Evolutionary conservation across 208 protist genomes (phyloP).

Genomic region (Phytomonas sp.): DNA sequence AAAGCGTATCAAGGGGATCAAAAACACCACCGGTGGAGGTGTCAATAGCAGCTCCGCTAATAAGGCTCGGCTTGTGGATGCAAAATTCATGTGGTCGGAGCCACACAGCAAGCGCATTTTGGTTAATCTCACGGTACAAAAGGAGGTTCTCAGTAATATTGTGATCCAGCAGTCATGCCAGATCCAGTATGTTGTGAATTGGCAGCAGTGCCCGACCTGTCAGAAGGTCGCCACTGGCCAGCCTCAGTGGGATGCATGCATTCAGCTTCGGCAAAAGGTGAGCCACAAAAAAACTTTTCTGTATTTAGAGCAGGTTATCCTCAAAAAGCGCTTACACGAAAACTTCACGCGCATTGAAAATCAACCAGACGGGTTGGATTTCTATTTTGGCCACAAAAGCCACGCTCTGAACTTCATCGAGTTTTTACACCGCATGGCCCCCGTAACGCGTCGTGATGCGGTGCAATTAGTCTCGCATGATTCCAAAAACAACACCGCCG

Average conservation of each 20-base stretch:
- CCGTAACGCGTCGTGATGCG: slow-evolving; percentile 86
- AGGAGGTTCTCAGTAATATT: slow-evolving; percentile 93
- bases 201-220: slow-evolving; percentile 96
- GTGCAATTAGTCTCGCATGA: slow-evolving; percentile 97
- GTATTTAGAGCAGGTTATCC: slow-evolving; percentile 98
- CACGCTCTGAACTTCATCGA: slow-evolving; percentile 96
- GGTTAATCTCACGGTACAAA: slow-evolving; percentile 98
- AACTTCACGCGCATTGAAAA: slow-evolving; percentile 94
- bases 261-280: slow-evolving; percentile 98
- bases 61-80: slow-evolving; percentile 96
- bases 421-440: slow-evolving; percentile 91
- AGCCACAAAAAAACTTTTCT: slow-evolving; percentile 98
- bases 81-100: slow-evolving; percentile 99
- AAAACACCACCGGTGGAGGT: slow-evolving; percentile 87
- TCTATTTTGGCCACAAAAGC: slow-evolving; percentile 95
- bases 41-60: slow-evolving; percentile 71
- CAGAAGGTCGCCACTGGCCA: slow-evolving; percentile 93
- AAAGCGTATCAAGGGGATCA: slow-evolving; percentile 94
- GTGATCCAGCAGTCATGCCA: slow-evolving; percentile 96
- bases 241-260: slow-evolving; percentile 96
- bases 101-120: slow-evolving; percentile 98
- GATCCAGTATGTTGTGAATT: slow-evolving; percentile 96
- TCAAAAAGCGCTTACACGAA: slow-evolving; percentile 95
- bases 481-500: slow-evolving; percentile 96
- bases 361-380: slow-evolving; percentile 96